Conservation (phyloP, 352 stramenopile genomes). For the Elongisporangium prolatum region DNA sequence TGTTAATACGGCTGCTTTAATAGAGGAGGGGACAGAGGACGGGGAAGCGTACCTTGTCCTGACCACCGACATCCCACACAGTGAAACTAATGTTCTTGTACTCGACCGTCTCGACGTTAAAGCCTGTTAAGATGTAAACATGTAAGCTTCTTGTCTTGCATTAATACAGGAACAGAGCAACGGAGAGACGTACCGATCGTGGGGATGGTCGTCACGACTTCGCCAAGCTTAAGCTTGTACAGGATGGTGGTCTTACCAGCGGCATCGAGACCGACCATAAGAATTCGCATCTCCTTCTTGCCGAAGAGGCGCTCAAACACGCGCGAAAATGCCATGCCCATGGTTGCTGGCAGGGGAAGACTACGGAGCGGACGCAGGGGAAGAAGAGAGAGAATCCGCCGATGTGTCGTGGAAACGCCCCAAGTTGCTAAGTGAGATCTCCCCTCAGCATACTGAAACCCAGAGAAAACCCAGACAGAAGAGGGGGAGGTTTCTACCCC, state of each 20-base stretch:
- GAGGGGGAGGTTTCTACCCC: too few relatives aligned
- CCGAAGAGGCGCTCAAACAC: slow-evolving; percentile 98
- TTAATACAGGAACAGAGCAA: not conserved
- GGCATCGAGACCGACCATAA: slow-evolving; percentile 99
- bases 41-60: too few relatives aligned
- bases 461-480: too few relatives aligned
- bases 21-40: too few relatives aligned
- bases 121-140: slow-evolving; percentile 64
- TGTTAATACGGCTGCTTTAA: too few relatives aligned
- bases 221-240: slow-evolving; percentile 90
- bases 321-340: slow-evolving; percentile 97
- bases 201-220: slow-evolving; percentile 97
- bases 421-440: slow-evolving; percentile 47
- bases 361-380: slow-evolving; percentile 6
- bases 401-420: slow-evolving; percentile 17
- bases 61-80: slow-evolving; percentile 99
- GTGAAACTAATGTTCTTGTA: slow-evolving; percentile 99
- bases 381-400: too few relatives aligned
- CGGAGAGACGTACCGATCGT: slow-evolving; percentile 92
- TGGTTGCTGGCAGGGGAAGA: slow-evolving; percentile 64
- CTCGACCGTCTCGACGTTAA: slow-evolving; percentile 99
- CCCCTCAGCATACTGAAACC: too few relatives aligned
- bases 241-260: slow-evolving; percentile 99
- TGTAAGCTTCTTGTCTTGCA: too few relatives aligned
- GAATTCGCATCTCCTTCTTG: slow-evolving; percentile 99